Evolutionary conservation across 768 basidiomycete species (phyloP).

Genomic region (Mycena sanguinolenta): DNA sequence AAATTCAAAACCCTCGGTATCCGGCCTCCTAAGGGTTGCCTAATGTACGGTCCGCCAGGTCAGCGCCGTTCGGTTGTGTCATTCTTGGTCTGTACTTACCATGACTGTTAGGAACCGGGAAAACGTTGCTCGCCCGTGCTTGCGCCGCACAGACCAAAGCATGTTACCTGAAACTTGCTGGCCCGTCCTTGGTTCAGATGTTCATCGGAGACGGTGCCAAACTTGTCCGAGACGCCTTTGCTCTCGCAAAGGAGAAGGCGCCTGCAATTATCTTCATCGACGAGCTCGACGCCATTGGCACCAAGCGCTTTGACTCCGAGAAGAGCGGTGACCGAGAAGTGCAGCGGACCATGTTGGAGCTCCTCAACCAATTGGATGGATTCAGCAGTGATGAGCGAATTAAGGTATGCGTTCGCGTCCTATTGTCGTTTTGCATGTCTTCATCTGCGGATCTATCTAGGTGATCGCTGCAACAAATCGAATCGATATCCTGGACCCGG

Average conservation of each 20-base stretch:
- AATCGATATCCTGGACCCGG: conserved; percentile 98
- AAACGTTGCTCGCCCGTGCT: conserved; percentile 96
- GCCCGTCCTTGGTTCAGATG: conserved; percentile 99
- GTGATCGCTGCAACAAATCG: conserved; percentile 99
- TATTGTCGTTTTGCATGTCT: conserved; percentile 7
- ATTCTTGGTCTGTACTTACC: conserved; percentile 13
- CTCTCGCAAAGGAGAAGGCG: conserved; percentile 97
- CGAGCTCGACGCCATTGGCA: conserved; percentile 98
- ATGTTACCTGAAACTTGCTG: conserved; percentile 97
- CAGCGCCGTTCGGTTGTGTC: conserved; percentile 37
- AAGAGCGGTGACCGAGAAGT: conserved; percentile 99
- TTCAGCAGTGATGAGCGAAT: conserved; percentile 98
- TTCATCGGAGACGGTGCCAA: conserved; percentile 99
- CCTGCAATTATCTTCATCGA: conserved; percentile 99
- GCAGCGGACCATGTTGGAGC: conserved; percentile 99
- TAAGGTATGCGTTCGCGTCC: conserved; percentile 71
- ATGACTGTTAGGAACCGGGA: conserved; percentile 79
- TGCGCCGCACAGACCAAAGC: conserved; percentile 98
- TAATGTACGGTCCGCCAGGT: conserved; percentile 99
- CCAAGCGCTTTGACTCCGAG: conserved; percentile 98
- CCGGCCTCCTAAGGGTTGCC: conserved; percentile 95
- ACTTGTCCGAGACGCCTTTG: conserved; percentile 97
- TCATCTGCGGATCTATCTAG: conserved; percentile 54
- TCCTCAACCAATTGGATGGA: conserved; percentile 97
- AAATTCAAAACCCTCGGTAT: conserved; percentile 99